phyloP scores from a whole-genome alignment of 106 monocot genomes.

The Dendrobium chrysotoxum region DNA sequence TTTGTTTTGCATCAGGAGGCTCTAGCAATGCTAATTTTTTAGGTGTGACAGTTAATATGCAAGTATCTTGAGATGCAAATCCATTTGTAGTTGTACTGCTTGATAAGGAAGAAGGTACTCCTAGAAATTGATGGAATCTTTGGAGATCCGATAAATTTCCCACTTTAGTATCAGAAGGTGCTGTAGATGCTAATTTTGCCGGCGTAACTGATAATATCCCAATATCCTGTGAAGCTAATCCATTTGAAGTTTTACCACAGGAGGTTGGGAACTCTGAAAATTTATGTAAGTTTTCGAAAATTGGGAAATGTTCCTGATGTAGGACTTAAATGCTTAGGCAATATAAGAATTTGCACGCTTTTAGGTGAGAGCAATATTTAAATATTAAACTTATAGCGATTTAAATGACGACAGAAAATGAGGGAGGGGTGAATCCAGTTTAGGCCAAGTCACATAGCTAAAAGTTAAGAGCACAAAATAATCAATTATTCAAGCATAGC shows the following conservation, averaged over 20 bases:
- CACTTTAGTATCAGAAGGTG: conserved; percentile 17
- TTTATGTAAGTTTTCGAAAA: conserved; percentile 6
- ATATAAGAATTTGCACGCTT: too few relatives aligned
- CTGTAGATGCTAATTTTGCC: not conserved
- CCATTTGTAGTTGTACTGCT: conserved; percentile 21
- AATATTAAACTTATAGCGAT: too few relatives aligned
- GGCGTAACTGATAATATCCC: not conserved
- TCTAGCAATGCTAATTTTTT: conserved; percentile 4
- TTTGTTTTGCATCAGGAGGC: conserved; percentile 22
- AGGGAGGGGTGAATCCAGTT: too few relatives aligned
- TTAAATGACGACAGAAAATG: too few relatives aligned
- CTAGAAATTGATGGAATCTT: conserved; percentile 1
- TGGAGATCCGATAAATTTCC: conserved; percentile 13
- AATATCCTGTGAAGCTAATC: not conserved
- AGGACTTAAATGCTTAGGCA: too few relatives aligned
- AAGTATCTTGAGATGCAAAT: not conserved
- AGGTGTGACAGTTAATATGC: not conserved
- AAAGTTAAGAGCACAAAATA: too few relatives aligned
- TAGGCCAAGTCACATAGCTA: too few relatives aligned
- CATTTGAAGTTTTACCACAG: conserved; percentile 22
- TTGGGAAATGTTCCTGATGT: not conserved
- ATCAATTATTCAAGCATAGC: too few relatives aligned
- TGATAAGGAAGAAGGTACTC: conserved; percentile 13
- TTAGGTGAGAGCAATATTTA: too few relatives aligned
- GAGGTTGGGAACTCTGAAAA: conserved; percentile 5